Conservation (phyloP, 2,329 filamentous ascomycete species). For the Aspergillus sp. region DNA sequence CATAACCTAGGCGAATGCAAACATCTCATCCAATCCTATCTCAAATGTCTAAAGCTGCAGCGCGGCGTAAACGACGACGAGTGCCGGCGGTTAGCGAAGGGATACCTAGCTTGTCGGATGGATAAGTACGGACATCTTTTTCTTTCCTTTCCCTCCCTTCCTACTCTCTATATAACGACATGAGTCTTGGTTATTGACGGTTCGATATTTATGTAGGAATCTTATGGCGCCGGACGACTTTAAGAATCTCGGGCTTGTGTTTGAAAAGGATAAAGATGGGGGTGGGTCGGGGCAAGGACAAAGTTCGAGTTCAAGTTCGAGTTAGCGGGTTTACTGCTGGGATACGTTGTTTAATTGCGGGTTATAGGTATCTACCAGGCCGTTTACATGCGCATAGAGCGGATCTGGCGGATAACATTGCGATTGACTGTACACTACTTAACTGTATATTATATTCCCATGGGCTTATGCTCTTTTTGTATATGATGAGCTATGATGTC, state of each 20-base stretch:
- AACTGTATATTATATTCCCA: background rate
- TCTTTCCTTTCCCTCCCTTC: background rate
- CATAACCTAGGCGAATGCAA: slow-evolving; percentile 97
- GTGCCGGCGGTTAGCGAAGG: slow-evolving; percentile 82
- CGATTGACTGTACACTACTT: background rate
- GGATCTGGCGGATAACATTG: too few relatives aligned
- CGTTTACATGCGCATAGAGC: too few relatives aligned
- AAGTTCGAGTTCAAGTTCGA: background rate
- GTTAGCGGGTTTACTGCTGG: background rate
- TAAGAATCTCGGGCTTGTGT: slow-evolving; percentile 81
- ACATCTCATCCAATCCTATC: slow-evolving; percentile 78
- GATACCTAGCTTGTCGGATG: slow-evolving; percentile 90
- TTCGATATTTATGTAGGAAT: slow-evolving; percentile 61
- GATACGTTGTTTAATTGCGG: background rate
- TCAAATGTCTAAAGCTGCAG: slow-evolving; percentile 81
- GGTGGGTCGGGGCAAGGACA: background rate
- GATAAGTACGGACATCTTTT: slow-evolving; percentile 66
- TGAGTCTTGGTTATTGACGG: too few relatives aligned
- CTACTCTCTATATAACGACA: background rate
- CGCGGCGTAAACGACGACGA: slow-evolving; percentile 82
- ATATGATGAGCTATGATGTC: slow-evolving; percentile 12
- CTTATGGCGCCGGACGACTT: slow-evolving; percentile 96
- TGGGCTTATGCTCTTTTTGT: background rate
- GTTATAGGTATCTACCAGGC: too few relatives aligned
- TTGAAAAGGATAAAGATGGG: slow-evolving; percentile 42